Evolutionary conservation across 768 basidiomycete species (phyloP), one percentile per base, ranked within the genome.

Genomic region (Coprinellus micaceus): DNA sequence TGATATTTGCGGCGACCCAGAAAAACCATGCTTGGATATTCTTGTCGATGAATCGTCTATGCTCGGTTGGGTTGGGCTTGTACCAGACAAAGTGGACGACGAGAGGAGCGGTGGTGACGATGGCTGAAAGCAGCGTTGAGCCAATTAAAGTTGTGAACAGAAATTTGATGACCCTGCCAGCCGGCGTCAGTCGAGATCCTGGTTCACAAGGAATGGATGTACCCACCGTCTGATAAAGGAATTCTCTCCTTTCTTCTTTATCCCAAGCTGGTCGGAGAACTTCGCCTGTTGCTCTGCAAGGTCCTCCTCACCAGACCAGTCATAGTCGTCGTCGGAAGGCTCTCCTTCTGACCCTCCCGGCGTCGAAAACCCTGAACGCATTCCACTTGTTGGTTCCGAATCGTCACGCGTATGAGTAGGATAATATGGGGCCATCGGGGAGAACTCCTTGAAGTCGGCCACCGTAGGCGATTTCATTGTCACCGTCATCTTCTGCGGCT

Each of bases 241-340:
- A 25, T 75, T 75, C 26, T 70, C 58, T 43, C 69, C 73, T 62
- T 78, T 75, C 12, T 73, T 64, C 53, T 72, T 73, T 4, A 72
- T 66, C 24, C 86, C 86, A 74, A 86, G 84, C 58, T 78, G 71
- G 56, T 83, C 70, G 65, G 79, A 81, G 49, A 84, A 88, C 64
- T 83, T 85, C 43, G 82, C 81, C 59, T 86, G 85, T 63, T 87
- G 78, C 58, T 90, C 84, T 0, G 77, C 81, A 17, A 92, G 73
- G 63, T 91, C 88, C 53, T 89, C 89, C 60, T 91, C 90, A 17
- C 76, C 85, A 37, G 84, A 85, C 89, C 89, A 90, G 65, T 91
- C 85, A 57, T 84, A 89, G 9, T 57, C 56, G n/a, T 82, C 77
- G 1, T 78, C 74, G 0, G 80, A 77, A 11, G 80, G 80, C 21